phyloP scores from a whole-genome alignment of 2,329 filamentous ascomycete genomes.

The Stromatinia cepivora region DNA sequence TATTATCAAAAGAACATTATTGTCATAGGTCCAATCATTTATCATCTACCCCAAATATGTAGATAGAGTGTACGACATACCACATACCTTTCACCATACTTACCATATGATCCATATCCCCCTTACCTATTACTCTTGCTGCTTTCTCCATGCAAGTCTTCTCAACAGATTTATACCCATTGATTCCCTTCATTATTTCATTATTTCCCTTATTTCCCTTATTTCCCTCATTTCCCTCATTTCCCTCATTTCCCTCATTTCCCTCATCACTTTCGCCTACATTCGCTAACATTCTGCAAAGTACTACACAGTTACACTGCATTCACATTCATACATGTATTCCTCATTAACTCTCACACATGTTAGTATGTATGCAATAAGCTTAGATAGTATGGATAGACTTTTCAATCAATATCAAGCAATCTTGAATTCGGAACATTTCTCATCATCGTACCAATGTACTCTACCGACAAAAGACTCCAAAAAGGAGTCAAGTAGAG shows the following conservation, averaged over 20 bases:
- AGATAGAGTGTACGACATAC: background rate
- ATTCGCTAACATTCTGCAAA: too few relatives aligned
- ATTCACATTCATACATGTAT: too few relatives aligned
- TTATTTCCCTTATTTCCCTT: background rate
- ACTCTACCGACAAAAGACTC: background rate
- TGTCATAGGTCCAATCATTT: background rate
- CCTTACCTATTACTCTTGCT: background rate
- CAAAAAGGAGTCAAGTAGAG: background rate
- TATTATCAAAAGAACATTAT: background rate
- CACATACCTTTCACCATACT: background rate
- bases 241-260: background rate
- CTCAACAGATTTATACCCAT: background rate
- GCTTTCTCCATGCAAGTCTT: background rate
- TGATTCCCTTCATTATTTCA: background rate
- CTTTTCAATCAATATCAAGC: background rate
- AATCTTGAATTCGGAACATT: background rate
- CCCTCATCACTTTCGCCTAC: background rate
- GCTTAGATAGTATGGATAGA: too few relatives aligned
- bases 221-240: background rate
- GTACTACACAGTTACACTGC: too few relatives aligned
- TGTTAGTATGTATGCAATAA: too few relatives aligned
- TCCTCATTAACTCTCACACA: too few relatives aligned
- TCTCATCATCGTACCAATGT: slow-evolving; percentile 3
- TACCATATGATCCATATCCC: background rate
- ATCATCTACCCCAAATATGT: background rate